A percentile compares a stretch with the other conserved stretches of the same genome.
Conservation (phyloP, 2,329 filamentous ascomycete species). For the Amylocarpus encephaloides region DNA sequence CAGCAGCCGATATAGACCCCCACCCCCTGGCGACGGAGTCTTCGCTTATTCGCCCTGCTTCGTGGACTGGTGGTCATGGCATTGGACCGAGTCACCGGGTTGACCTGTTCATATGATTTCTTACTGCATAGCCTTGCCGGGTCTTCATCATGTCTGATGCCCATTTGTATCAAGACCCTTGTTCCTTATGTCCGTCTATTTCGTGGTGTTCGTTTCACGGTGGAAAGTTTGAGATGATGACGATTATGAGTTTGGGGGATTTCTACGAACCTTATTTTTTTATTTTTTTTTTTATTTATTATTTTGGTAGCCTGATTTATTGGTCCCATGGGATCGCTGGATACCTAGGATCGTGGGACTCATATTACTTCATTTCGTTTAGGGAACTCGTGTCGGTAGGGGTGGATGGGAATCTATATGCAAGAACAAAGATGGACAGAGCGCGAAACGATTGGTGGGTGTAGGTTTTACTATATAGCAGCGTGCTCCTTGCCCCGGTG, state of each 20-base stretch:
- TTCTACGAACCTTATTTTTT: neutral
- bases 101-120: slow-evolving; percentile 20
- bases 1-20: slow-evolving; percentile 30
- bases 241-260: slow-evolving; percentile 10
- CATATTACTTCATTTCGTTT: no score
- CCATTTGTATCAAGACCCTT: slow-evolving; percentile 4
- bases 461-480: no score
- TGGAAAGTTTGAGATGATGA: slow-evolving; percentile 7
- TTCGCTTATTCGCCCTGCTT: slow-evolving; percentile 9
- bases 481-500: no score
- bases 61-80: slow-evolving; percentile 4
- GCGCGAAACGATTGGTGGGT: no score
- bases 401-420: no score
- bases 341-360: no score
- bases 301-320: no score
- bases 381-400: no score
- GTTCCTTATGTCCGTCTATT: slow-evolving; percentile 10
- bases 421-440: no score
- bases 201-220: slow-evolving; percentile 1
- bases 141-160: slow-evolving; percentile 9
- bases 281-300: no score
- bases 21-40: slow-evolving; percentile 1
- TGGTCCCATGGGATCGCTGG: no score
- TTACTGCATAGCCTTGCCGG: slow-evolving; percentile 28
- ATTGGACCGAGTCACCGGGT: slow-evolving; percentile 6